A percentile compares a stretch with the other conserved stretches of the same genome.
Conservation (phyloP, 176 grass and related monocot species). For the Miscanthus lutarioriparius region DNA sequence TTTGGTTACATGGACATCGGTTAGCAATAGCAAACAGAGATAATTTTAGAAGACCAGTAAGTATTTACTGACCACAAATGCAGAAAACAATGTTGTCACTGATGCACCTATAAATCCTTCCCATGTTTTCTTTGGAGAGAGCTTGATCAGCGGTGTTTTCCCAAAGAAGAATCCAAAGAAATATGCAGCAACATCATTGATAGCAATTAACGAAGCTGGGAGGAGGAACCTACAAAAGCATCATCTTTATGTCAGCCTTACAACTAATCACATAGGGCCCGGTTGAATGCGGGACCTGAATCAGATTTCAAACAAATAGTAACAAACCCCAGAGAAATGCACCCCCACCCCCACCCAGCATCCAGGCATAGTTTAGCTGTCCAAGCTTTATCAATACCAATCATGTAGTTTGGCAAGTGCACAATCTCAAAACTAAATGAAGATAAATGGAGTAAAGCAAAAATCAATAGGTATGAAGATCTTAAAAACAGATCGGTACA, state of each 20-base stretch:
- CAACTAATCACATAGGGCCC: neutral
- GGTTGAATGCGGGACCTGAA: neutral
- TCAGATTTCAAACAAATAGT: neutral
- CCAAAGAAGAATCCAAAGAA: conserved; percentile 97
- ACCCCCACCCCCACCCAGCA: neutral
- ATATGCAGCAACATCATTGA: conserved; percentile 92
- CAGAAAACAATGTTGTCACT: conserved; percentile 76
- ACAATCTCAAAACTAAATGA: conserved; percentile 11
- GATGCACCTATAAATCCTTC: conserved; percentile 92
- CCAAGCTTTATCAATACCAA: neutral
- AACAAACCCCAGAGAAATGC: neutral
- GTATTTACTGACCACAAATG: conserved; percentile 72
- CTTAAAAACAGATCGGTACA: neutral
- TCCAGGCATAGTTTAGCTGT: neutral
- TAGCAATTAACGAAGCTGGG: conserved; percentile 82
- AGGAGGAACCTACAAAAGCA: conserved; percentile 73
- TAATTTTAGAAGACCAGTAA: conserved; percentile 18
- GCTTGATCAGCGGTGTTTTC: conserved; percentile 87
- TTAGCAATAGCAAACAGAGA: neutral
- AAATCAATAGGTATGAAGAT: neutral
- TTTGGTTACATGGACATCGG: neutral
- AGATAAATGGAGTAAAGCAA: neutral
- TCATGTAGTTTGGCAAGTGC: neutral
- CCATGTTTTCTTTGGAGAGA: conserved; percentile 97
- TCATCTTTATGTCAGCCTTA: conserved; percentile 17